Conservation (phyloP, 2,329 filamentous ascomycete species). For the Didymella pomorum region DNA sequence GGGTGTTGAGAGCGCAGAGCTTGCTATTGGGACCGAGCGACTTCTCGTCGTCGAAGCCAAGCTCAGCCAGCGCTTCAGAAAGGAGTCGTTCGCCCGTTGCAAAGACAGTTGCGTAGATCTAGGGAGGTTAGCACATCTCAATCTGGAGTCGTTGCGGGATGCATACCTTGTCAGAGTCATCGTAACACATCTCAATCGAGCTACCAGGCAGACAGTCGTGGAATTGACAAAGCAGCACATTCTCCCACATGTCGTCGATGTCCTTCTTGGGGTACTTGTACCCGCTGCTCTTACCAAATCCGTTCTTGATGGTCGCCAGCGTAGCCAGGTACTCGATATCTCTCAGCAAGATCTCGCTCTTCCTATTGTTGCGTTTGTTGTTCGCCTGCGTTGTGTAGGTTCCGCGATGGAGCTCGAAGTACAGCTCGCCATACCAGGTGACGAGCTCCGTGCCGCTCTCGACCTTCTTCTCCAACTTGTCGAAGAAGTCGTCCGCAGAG, state of each 20-base stretch:
- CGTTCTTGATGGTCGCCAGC: slow-evolving; percentile 76
- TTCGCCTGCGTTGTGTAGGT: slow-evolving; percentile 98
- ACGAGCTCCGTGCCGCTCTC: slow-evolving; percentile 73
- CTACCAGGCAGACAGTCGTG: slow-evolving; percentile 96
- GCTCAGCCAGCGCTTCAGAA: slow-evolving; percentile 70
- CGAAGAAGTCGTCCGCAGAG: slow-evolving; percentile 95
- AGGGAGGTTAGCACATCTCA: slow-evolving; percentile 27
- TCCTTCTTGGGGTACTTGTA: slow-evolving; percentile 94
- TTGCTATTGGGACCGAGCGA: slow-evolving; percentile 53
- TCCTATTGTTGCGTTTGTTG: slow-evolving; percentile 94
- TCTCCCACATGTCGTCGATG: slow-evolving; percentile 97
- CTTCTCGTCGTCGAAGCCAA: slow-evolving; percentile 66
- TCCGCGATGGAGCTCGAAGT: slow-evolving; percentile 95
- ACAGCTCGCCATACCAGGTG: slow-evolving; percentile 98
- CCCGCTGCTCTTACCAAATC: slow-evolving; percentile 51
- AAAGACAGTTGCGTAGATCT: slow-evolving; percentile 83
- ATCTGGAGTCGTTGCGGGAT: not conserved
- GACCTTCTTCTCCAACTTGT: slow-evolving; percentile 80
- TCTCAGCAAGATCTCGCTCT: slow-evolving; percentile 82
- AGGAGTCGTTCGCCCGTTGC: slow-evolving; percentile 76
- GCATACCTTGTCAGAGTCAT: slow-evolving; percentile 80
- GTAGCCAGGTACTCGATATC: slow-evolving; percentile 90
- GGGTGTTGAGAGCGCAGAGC: slow-evolving; percentile 78
- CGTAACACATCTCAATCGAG: slow-evolving; percentile 97
- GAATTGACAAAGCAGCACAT: slow-evolving; percentile 91